Conservation (phyloP, 1,284 basidiomycete genomes). For the Ganoderma lingzhi region DNA sequence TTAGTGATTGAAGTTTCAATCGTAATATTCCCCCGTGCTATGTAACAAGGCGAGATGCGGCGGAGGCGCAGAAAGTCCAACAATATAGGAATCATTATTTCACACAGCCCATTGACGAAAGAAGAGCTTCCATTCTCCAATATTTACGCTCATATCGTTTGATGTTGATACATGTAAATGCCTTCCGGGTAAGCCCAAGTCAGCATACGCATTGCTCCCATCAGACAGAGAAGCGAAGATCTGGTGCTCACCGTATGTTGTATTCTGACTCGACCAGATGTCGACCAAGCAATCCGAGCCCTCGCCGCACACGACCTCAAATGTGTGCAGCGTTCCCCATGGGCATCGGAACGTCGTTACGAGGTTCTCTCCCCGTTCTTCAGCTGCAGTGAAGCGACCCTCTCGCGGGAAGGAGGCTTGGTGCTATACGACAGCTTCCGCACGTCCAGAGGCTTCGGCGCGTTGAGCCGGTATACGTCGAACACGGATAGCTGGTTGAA, state of each 20-base stretch:
- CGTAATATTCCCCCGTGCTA: not conserved
- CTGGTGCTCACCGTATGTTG: constrained; percentile 33
- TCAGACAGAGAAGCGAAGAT: not conserved
- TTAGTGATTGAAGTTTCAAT: not conserved
- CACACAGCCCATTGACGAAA: not conserved
- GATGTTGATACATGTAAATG: constrained; percentile 38
- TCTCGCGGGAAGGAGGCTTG: constrained; percentile 25
- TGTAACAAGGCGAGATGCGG: not conserved
- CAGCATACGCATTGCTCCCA: constrained; percentile 1
- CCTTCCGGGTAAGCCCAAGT: constrained; percentile 20
- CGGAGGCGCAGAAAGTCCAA: constrained; percentile 5
- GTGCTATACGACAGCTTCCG: constrained; percentile 33
- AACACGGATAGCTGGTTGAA: constrained; percentile 27
- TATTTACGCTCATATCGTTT: constrained; percentile 28
- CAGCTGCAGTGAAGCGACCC: constrained; percentile 29
- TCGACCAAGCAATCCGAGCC: constrained; percentile 35
- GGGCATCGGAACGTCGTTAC: constrained; percentile 36
- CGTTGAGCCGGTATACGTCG: constrained; percentile 33
- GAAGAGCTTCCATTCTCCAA: not conserved
- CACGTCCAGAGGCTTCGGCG: constrained; percentile 31
- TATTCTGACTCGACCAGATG: constrained; percentile 38
- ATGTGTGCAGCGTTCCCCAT: constrained; percentile 35
- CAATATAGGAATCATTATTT: not conserved
- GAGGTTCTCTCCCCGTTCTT: constrained; percentile 32
- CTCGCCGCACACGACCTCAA: constrained; percentile 31